Percentiles rank a stretch among this genome's conserved stretches.
phyloP scores from a whole-genome alignment of 2,329 filamentous ascomycete genomes.

The Fulvia fulva region DNA sequence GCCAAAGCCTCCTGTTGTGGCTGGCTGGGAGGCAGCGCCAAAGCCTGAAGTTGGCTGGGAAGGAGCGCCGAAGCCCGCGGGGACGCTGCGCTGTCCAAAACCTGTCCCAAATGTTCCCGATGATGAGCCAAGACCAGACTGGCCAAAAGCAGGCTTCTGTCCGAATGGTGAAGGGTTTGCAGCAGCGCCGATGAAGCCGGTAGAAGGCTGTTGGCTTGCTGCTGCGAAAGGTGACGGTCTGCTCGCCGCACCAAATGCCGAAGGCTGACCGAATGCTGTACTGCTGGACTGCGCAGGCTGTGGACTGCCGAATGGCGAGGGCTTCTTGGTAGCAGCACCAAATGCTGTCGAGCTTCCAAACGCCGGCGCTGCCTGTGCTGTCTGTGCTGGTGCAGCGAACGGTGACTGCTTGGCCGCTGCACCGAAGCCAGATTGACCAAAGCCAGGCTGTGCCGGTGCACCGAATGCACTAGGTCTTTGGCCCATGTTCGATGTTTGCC shows the following conservation, averaged over 20 bases:
- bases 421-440: slow-evolving; percentile 16
- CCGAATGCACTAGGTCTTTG: slow-evolving; percentile 19
- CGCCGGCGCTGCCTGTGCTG: neutral
- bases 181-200: neutral
- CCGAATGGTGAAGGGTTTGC: neutral
- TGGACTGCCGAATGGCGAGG: neutral
- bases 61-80: neutral
- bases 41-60: too few species aligned
- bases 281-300: slow-evolving; percentile 6
- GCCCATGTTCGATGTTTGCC: slow-evolving; percentile 25
- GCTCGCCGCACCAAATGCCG: slow-evolving; percentile 18
- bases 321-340: neutral
- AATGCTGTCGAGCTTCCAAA: slow-evolving; percentile 1
- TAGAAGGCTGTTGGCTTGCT: neutral
- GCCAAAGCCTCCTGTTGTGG: too few species aligned
- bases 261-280: slow-evolving; percentile 17
- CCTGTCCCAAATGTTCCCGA: neutral
- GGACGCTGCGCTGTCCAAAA: neutral
- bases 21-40: too few species aligned
- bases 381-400: neutral
- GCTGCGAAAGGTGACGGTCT: slow-evolving; percentile 3
- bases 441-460: neutral
- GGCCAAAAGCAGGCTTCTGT: slow-evolving; percentile 5
- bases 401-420: slow-evolving; percentile 8
- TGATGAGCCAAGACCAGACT: neutral